Evolutionary conservation across 2,329 filamentous ascomycete species (phyloP).

Genomic region (Aspergillus tanneri): DNA sequence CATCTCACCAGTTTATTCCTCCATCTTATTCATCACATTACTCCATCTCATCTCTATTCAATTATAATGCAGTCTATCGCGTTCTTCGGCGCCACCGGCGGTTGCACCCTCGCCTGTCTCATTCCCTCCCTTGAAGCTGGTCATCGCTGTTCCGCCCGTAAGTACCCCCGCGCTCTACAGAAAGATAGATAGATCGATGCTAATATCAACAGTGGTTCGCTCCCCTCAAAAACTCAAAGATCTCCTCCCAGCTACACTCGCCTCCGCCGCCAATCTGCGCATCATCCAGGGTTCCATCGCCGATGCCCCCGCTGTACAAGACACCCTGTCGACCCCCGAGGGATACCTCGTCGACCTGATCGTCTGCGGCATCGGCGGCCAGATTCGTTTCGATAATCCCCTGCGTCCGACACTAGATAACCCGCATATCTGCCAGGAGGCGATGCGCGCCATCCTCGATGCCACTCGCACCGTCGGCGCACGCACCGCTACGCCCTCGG

Average conservation of each 20-base stretch:
- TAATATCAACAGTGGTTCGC: slow-evolving; percentile 41
- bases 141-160: slow-evolving; percentile 45
- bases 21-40: too few relatives aligned
- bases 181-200: not conserved
- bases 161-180: not conserved
- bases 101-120: slow-evolving; percentile 47
- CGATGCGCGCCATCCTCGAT: slow-evolving; percentile 27
- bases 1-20: too few relatives aligned
- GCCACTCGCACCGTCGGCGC: slow-evolving; percentile 12
- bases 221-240: slow-evolving; percentile 50
- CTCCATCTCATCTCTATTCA: not conserved
- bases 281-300: slow-evolving; percentile 51
- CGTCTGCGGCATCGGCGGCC: slow-evolving; percentile 49
- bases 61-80: slow-evolving; percentile 31
- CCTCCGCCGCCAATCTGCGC: slow-evolving; percentile 41
- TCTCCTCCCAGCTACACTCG: slow-evolving; percentile 43
- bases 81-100: slow-evolving; percentile 56
- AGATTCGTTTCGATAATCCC: slow-evolving; percentile 28
- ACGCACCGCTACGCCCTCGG: not conserved
- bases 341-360: slow-evolving; percentile 43
- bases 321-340: slow-evolving; percentile 23
- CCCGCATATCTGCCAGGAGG: slow-evolving; percentile 35
- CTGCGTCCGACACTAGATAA: slow-evolving; percentile 33
- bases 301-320: slow-evolving; percentile 42
- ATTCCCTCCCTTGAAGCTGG: slow-evolving; percentile 46